Percentiles rank a stretch among this genome's conserved stretches.
Evolutionary conservation across 1,139 yeast genomes (phyloP).

Genomic region (Taphrina deformans): DNA sequence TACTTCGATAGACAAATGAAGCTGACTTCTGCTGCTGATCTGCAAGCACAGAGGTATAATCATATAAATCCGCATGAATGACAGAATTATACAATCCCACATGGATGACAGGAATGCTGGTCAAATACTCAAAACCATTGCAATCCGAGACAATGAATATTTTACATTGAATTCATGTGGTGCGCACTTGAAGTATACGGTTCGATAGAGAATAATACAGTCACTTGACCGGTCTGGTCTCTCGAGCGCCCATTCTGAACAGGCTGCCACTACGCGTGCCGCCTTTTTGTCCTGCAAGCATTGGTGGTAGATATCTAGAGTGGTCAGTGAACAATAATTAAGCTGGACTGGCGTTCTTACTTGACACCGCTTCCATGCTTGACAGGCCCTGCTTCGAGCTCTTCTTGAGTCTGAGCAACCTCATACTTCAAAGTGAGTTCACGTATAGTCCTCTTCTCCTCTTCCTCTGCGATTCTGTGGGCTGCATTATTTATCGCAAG

Average conservation of each 20-base stretch:
- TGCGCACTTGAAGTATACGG: no score
- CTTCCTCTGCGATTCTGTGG: slow-evolving; percentile 3
- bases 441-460: slow-evolving; percentile 17
- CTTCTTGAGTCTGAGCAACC: slow-evolving; percentile 18
- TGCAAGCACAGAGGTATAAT: no score
- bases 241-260: slow-evolving; percentile 11
- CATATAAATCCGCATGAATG: no score
- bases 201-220: no score
- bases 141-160: no score
- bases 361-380: slow-evolving; percentile 1
- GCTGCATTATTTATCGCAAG: slow-evolving; percentile 16
- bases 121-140: no score
- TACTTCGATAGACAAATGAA: no score
- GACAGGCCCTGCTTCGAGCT: not conserved
- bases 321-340: not conserved
- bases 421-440: slow-evolving; percentile 25
- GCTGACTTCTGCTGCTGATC: no score
- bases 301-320: not conserved
- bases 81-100: no score
- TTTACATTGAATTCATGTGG: no score
- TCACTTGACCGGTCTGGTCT: not conserved
- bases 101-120: no score
- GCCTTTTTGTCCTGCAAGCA: slow-evolving; percentile 12
- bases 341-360: not conserved
- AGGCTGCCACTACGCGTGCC: slow-evolving; percentile 3